These are phyloP conservation scores for Neurospora pannonica DNA, from an alignment of 495 filamentous ascomycete genomes.

Conservation along the genomic window DNA sequence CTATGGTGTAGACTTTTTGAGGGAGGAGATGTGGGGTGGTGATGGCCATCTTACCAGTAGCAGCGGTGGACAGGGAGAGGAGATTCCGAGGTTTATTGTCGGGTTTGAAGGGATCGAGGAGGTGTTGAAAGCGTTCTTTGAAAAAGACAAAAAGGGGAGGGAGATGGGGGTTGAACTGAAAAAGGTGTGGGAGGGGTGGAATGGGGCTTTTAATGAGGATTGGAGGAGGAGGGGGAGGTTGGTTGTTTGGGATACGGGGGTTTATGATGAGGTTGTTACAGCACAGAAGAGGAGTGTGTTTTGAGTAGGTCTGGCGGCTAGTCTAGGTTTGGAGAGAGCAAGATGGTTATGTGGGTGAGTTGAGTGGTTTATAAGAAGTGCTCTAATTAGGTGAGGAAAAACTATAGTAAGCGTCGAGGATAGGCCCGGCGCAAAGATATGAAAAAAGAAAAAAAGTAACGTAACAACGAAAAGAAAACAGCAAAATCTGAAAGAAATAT, in stretches of 20 bases:
- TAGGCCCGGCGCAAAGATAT: neutral
- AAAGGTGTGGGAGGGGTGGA: constrained; percentile 64
- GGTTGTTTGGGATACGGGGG: constrained; percentile 60
- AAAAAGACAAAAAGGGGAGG: constrained; percentile 37
- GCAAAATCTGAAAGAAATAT: neutral
- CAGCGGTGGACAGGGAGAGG: constrained; percentile 16
- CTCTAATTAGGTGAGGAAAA: neutral
- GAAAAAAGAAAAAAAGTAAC: neutral
- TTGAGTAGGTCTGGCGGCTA: neutral
- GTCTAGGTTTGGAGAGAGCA: neutral
- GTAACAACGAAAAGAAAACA: neutral
- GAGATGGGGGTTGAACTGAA: constrained; percentile 34
- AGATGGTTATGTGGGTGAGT: neutral
- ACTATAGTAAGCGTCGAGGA: neutral
- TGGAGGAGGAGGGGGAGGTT: constrained; percentile 75
- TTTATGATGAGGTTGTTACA: constrained; percentile 11
- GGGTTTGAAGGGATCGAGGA: constrained; percentile 45
- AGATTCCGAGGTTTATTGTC: constrained; percentile 45
- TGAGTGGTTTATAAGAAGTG: neutral
- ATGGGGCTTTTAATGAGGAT: constrained; percentile 82
- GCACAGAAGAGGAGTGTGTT: neutral
- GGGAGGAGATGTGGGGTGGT: constrained; percentile 29
- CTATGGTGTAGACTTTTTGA: constrained; percentile 44
- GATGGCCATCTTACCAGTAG: neutral
- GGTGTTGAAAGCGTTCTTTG: constrained; percentile 35